Base-by-base conservation (phyloP, 768 basidiomycete species). In the Amanita fuliginea region DNA sequence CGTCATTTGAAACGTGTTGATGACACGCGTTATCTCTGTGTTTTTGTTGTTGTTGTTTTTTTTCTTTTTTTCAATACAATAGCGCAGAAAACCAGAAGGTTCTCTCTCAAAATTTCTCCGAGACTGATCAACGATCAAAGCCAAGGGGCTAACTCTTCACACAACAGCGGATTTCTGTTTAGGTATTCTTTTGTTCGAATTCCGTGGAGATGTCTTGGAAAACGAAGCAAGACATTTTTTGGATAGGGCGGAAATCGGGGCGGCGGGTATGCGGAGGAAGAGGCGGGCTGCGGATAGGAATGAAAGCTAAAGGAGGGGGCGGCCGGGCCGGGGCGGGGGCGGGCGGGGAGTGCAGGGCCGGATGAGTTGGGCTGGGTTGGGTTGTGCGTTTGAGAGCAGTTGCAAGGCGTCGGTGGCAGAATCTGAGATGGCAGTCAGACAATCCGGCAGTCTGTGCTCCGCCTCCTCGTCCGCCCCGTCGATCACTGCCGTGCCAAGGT, bases 401-500 rank as follows among this genome's bases (percentile, higher is more conserved):
- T n/a, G n/a, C n/a, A n/a, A n/a, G 14, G 37, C 37, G 37, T 39
- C 47, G 35, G 32, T 32, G 46, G 33, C 13, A 19, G 47, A 28
- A 48, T 48, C 47, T 48, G 47, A 48, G 47, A 48, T 48, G 46
- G 10, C 19, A 24, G 19, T 22, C 33, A 46, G 44, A 33, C 34
- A 33, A 47, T 36, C 46, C 35, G 33, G 36, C 26, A 41, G 47
- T 24, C 32, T 33, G 30, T 30, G 16, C 40, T 39, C 35, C 48
- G 28, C 39, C 33, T 24, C 32, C 36, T 34, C 39, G 21, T 51
- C 46, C 41, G 49, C 42, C 47, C 52, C 50, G 56, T 60, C 62
- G 59, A 63, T 63, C 62, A 59, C 34, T 57, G 45, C 61, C 60
- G 56, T 52, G 54, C 54, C 54, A 57, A 58, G 53, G 54, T 53